Evolutionary conservation across 305 asterid genomes (phyloP).

Genomic region (Fraxinus baroniana): DNA sequence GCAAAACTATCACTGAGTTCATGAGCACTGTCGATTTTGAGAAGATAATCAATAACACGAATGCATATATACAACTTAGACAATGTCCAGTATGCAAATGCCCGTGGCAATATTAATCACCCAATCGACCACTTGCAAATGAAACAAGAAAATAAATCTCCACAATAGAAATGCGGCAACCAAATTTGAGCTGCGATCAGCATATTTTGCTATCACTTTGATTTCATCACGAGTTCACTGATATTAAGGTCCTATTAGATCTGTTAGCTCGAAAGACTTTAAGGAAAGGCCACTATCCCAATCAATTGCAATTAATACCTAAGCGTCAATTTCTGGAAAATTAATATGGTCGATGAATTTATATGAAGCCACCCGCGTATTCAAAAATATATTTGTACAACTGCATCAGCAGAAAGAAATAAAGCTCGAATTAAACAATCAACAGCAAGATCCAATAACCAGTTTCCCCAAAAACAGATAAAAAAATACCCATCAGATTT

Average conservation of each 20-base stretch:
- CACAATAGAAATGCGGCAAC: not conserved
- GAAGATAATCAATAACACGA: not conserved
- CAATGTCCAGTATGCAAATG: not conserved
- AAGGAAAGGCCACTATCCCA: not conserved
- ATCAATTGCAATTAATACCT: not conserved
- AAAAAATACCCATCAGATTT: not conserved
- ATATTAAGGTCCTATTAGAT: not conserved
- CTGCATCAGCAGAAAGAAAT: not conserved
- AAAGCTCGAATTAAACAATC: constrained; percentile 12
- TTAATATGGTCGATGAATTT: not conserved
- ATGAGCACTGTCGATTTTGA: not conserved
- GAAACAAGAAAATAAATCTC: not conserved
- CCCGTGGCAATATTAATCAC: not conserved
- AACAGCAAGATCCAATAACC: constrained; percentile 12
- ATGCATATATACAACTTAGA: not conserved
- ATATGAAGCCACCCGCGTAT: not conserved
- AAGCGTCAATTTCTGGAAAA: not conserved
- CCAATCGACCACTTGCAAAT: not conserved
- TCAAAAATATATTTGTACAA: not conserved
- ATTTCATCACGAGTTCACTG: not conserved
- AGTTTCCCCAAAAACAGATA: not conserved
- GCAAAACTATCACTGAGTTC: not conserved
- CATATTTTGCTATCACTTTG: not conserved
- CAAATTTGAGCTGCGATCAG: not conserved
- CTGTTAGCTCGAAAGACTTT: not conserved